Percentiles rank a stretch among this genome's conserved stretches.
Evolutionary conservation across 176 grass and related monocot species (phyloP).

Genomic region (Paspalum vaginatum): DNA sequence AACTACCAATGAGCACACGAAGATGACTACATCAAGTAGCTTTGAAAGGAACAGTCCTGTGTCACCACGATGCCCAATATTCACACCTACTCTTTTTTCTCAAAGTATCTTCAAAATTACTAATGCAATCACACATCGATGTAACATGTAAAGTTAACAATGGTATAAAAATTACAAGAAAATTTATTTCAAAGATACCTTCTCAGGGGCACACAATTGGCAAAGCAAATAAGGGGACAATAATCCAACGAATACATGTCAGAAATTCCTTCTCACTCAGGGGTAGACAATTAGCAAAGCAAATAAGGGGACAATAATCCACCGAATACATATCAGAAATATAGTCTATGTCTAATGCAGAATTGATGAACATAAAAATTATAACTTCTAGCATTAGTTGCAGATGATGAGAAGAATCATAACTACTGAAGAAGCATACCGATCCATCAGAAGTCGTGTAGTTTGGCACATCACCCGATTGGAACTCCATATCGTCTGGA

Average conservation of each 20-base stretch:
- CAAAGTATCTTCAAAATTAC: background rate
- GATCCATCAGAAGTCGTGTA: conserved; percentile 98
- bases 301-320: background rate
- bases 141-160: background rate
- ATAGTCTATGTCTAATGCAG: background rate
- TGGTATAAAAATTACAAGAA: background rate
- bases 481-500: conserved; percentile 96
- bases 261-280: too few species aligned
- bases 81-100: background rate
- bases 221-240: too few species aligned
- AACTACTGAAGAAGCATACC: conserved; percentile 47
- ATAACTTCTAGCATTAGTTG: background rate
- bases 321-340: background rate
- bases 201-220: background rate
- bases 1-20: background rate
- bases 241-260: too few species aligned
- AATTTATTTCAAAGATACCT: background rate
- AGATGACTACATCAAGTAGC: background rate
- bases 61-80: background rate
- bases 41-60: conserved; percentile 2
- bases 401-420: background rate
- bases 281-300: background rate
- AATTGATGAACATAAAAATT: background rate
- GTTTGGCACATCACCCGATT: conserved; percentile 81
- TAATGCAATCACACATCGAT: conserved; percentile 10